Evolutionary conservation across 495 filamentous ascomycete species (phyloP), one percentile per base, ranked within the genome.

Genomic region (Cercophora scortea): DNA sequence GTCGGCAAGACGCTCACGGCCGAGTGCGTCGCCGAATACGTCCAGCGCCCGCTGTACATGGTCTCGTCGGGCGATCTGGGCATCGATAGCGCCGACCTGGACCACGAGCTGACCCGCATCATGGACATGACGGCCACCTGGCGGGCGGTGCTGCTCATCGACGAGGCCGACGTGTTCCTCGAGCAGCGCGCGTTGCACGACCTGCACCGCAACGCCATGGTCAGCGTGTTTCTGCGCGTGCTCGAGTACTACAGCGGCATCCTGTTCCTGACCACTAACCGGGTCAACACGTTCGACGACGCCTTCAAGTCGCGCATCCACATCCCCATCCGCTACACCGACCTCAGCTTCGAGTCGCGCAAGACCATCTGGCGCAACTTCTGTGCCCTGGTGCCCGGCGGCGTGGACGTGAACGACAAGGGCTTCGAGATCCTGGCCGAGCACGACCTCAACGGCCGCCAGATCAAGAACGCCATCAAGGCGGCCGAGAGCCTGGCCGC

Each of bases 381-480:
- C 45, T 67, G 62, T 56, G 4, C 9, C 8, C 57, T 55, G 50
- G 67, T 70, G 10, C 65, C 70, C 32, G 67, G 73, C 40, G 68
- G 63, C 5, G 60, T 64, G 0, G 60, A 67, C 19, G 61, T 79
- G 33, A 64, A 69, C 41, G 71, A 78, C 17, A 42, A 53, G 6
- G 67, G 77, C 6, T 54, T 81, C 2, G 51, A 67, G 8, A 49
- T 50, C 6, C 66, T 85, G 32, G 71, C 73, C 2, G 54, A 57
- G n/a, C 59, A 71, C 50, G 64, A 73, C 11, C 55, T 85, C 62
- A 84, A 84, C 60, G 80, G 82, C 0, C 61, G 80, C 16, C 76
- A 85, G 65, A 85, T 86, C 58, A 81, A 82, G 70, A 86, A 84
- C 58, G 66, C 78, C 12, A 60, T 86, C 50, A 81, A 82, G 67